Evolutionary conservation across 768 basidiomycete species (phyloP), one percentile per base, ranked within the genome.

Genomic region (Boletus insuetus): DNA sequence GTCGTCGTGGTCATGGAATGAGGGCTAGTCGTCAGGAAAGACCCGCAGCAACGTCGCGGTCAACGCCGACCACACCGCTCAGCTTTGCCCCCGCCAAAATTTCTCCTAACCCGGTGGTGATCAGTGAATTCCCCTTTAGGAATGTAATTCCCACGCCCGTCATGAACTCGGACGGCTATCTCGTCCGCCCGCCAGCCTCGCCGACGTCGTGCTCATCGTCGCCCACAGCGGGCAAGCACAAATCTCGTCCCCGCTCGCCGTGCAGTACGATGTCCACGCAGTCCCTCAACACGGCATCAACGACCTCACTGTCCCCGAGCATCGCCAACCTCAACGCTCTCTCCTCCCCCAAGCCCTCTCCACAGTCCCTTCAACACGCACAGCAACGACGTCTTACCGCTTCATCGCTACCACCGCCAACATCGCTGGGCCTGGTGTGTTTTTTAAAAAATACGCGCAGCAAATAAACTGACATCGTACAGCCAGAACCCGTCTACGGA

Each of bases 401-500:
- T 24, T 40, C 52, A n/a, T 34, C 73, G 13, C 52, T 75, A 29
- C 75, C 75, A 13, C 76, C 76, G 26, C 68, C 77, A 7, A 64
- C 73, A 32, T 68, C 78, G 3, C 65, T 79, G 53, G 69, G 75
- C 62, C 60, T 79, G 61, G 78, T 79, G 56, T 37, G 53, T 26
- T 14, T 4, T 32, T 47, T 37, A n/a, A n/a, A n/a, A n/a, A n/a
- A n/a, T n/a, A 11, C 44, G 37, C 51, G 20, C 38, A 26, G 29
- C 59, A 19, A 55, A 19, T 19, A 35, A 41, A 32, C 39, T 51
- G 50, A 42, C 56, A 19, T 29, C 49, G 44, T 44, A 43, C 61
- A 80, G 78, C 78, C 77, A 49, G 75, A 79, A 53, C 77, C 78
- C 4, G 77, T 79, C 42, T 73, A 69, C 48, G 75, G 74, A 49